A percentile compares a stretch with the other conserved stretches of the same genome.
Conservation (phyloP, 2,329 filamentous ascomycete genomes). For the Cytospora paraplurivora region DNA sequence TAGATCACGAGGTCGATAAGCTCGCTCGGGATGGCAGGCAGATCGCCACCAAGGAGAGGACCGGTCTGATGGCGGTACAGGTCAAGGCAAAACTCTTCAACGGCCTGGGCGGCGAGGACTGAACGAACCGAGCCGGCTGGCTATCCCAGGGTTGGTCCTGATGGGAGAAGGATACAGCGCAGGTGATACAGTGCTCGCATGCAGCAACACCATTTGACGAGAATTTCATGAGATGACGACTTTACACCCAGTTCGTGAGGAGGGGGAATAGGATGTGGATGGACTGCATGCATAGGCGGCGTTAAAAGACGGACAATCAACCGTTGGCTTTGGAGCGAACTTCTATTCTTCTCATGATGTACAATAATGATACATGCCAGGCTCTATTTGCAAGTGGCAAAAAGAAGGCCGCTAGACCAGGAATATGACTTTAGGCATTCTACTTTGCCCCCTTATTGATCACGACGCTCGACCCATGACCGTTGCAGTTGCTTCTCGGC, state of each 20-base stretch:
- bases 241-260: neutral
- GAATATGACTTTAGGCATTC: neutral
- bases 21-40: constrained; percentile 62
- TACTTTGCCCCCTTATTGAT: neutral
- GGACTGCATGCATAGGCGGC: constrained; percentile 22
- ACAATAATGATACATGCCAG: constrained; percentile 21
- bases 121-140: neutral
- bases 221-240: constrained; percentile 11
- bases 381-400: neutral
- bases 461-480: constrained; percentile 3
- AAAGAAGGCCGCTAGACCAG: neutral
- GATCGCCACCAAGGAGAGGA: constrained; percentile 63
- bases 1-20: constrained; percentile 58
- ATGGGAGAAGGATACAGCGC: constrained; percentile 1
- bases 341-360: constrained; percentile 19
- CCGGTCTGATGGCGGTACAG: constrained; percentile 62
- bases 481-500: neutral
- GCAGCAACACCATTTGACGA: constrained; percentile 6
- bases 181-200: constrained; percentile 9
- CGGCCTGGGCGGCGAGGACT: constrained; percentile 37
- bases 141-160: neutral
- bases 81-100: constrained; percentile 67
- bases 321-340: constrained; percentile 19
- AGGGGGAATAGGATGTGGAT: neutral
- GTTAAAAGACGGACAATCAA: constrained; percentile 25